A percentile compares a stretch with the other conserved stretches of the same genome.
Conservation (phyloP, 179 eudicot species). For the Camellia oleifera region DNA sequence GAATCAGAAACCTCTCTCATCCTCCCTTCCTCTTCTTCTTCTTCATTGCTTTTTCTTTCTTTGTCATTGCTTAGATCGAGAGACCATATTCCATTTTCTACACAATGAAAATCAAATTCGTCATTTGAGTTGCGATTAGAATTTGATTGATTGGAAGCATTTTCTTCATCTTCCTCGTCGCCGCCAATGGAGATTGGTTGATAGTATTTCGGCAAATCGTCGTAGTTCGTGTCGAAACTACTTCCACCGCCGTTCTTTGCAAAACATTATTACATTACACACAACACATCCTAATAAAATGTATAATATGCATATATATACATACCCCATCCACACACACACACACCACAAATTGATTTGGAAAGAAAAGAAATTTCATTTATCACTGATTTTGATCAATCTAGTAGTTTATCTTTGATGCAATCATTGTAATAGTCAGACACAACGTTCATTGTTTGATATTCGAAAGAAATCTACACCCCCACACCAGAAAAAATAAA, state of each 20-base stretch:
- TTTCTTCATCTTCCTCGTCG: slow-evolving; percentile 27
- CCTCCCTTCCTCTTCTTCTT: slow-evolving; percentile 40
- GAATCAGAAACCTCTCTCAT: slow-evolving; percentile 37
- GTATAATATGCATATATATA: not conserved
- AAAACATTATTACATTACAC: not conserved
- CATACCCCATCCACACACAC: not conserved
- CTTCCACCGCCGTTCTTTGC: slow-evolving; percentile 48
- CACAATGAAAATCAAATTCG: slow-evolving; percentile 8
- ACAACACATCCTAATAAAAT: no score
- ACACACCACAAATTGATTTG: not conserved
- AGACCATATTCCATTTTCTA: slow-evolving; percentile 41
- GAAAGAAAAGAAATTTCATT: not conserved
- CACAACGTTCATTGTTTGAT: slow-evolving; percentile 37
- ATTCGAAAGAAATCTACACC: not conserved
- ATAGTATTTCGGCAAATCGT: slow-evolving; percentile 43
- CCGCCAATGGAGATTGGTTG: slow-evolving; percentile 54
- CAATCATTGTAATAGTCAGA: slow-evolving; percentile 24
- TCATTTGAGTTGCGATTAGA: slow-evolving; percentile 16
- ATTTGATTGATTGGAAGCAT: slow-evolving; percentile 15
- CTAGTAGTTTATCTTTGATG: slow-evolving; percentile 26
- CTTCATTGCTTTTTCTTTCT: slow-evolving; percentile 25
- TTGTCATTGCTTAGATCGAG: slow-evolving; percentile 46
- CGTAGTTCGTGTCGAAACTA: slow-evolving; percentile 57
- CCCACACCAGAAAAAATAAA: no score
- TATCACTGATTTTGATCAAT: not conserved